phyloP scores from a whole-genome alignment of 2,329 filamentous ascomycete species.

The Fusarium sp. region DNA sequence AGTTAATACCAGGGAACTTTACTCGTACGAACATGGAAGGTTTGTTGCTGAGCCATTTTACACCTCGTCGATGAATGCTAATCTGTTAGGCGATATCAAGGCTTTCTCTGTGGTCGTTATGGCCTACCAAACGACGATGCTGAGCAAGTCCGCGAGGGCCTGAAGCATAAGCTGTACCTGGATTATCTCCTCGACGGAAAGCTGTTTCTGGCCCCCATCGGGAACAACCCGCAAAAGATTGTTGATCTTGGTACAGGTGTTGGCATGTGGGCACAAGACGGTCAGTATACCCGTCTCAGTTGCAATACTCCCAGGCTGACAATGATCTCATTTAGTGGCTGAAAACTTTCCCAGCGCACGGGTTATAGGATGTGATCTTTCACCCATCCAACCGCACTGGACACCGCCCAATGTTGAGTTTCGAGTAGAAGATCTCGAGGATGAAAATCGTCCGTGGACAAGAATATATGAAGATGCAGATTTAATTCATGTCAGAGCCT shows the following conservation, averaged over 20 bases:
- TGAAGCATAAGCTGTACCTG: constrained; percentile 59
- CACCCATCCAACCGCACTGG: constrained; percentile 55
- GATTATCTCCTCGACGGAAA: constrained; percentile 57
- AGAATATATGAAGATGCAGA: constrained; percentile 55
- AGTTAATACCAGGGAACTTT: constrained; percentile 47
- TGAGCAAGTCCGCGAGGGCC: constrained; percentile 59
- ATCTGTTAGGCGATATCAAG: constrained; percentile 57
- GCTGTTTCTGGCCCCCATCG: constrained; percentile 56
- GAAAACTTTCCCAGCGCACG: constrained; percentile 56
- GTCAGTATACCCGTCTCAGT: constrained; percentile 43
- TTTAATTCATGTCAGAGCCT: constrained; percentile 62
- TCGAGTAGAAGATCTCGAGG: constrained; percentile 52
- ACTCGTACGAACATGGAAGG: constrained; percentile 52
- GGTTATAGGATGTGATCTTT: constrained; percentile 57
- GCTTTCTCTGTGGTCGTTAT: constrained; percentile 57
- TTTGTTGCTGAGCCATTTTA: constrained; percentile 20
- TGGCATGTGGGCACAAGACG: constrained; percentile 65
- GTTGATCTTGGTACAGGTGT: constrained; percentile 61
- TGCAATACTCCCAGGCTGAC: not conserved
- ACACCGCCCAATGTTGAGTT: constrained; percentile 67
- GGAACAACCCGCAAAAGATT: constrained; percentile 57
- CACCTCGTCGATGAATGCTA: not conserved
- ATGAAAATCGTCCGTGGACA: constrained; percentile 48
- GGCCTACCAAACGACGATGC: constrained; percentile 63
- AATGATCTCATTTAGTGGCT: constrained; percentile 49